phyloP scores from a whole-genome alignment of 164 flowering plant species.

The Umbellularia californica region DNA sequence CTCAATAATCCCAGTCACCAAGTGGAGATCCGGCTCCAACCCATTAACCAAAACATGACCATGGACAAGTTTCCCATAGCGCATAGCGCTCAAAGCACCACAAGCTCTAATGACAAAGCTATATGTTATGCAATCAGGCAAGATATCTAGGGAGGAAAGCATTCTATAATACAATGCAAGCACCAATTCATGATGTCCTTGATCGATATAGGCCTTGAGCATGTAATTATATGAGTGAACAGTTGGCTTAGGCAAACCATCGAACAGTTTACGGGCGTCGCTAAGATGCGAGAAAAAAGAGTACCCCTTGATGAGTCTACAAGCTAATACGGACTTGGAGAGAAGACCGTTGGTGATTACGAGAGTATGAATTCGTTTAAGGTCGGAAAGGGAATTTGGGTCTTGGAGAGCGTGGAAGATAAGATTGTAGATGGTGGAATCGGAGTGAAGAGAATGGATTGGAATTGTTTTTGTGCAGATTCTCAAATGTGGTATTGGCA shows the following conservation, averaged over 20 bases:
- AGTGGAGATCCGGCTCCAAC: conserved; percentile 4
- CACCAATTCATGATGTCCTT: not conserved
- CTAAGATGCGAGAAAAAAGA: not conserved
- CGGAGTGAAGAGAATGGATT: not conserved
- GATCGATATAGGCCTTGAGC: conserved; percentile 9
- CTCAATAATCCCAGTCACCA: conserved; percentile 9
- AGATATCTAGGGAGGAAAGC: not conserved
- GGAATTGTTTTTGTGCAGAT: not conserved
- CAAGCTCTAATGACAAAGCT: conserved; percentile 9
- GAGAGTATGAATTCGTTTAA: conserved; percentile 8
- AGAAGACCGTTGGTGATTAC: not conserved
- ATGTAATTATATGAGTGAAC: conserved; percentile 14
- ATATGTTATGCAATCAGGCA: conserved; percentile 1
- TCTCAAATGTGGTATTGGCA: not conserved
- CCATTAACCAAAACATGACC: conserved; percentile 10
- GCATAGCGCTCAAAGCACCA: not conserved
- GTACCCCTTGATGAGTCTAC: conserved; percentile 4
- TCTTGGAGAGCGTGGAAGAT: conserved; percentile 1
- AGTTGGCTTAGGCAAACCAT: conserved; percentile 8
- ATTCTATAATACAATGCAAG: conserved; percentile 1
- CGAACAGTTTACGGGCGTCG: conserved; percentile 14
- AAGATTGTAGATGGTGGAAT: conserved; percentile 1
- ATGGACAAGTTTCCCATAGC: conserved; percentile 7
- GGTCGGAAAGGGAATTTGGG: conserved; percentile 3
- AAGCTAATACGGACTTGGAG: conserved; percentile 12